Base-by-base conservation (phyloP, 1,284 basidiomycete species). In the Austroboletus rostrupii region DNA sequence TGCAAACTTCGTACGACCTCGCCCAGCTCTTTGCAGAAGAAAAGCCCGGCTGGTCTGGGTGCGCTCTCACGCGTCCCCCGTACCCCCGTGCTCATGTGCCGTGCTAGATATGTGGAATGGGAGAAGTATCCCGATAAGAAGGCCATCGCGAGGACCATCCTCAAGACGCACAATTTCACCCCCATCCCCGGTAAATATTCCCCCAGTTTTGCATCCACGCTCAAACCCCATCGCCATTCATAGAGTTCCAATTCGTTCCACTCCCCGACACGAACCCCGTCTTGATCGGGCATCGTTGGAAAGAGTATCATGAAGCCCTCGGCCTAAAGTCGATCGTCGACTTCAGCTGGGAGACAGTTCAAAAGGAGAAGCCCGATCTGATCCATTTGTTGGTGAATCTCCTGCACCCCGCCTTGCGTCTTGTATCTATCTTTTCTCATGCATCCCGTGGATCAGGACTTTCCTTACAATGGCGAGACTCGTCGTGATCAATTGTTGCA, bases 251-350 rank as follows among this genome's bases (percentile, higher is more conserved):
- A 57, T 68, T 75, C 28, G 72, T 67, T 8, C 76, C 77, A 3
- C 67, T 79, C 8, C 77, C 77, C 1, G 65, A 71, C 28, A 77
- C 75, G n/a, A 80, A 80, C 51, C 77, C 77, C 0, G 65, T 80
- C 43, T 66, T 80, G 14, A 68, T 76, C 43, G 77, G 77, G 9
- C 61, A 75, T 53, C 74, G 79, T 20, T 80, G 77, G 76, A 79
- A 78, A 54, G 74, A 77, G 54, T 80, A 80, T 52, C 77, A 80
- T 55, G 70, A 72, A 46, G 74, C 71, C 1, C 69, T 80, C 44
- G 79, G 77, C 11, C 65, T 80, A 31, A 63, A 69, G 53, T 60
- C 59, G 23, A 72, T 79, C 49, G 73, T 78, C 47, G 73, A 78
- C 54, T 70, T 71, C 56, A 79, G 75, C 66, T 80, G 79, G 79